Evolutionary conservation across 129 eudicot species (phyloP), one percentile per base, ranked within the genome.

Genomic region (Lonicera japonica): DNA sequence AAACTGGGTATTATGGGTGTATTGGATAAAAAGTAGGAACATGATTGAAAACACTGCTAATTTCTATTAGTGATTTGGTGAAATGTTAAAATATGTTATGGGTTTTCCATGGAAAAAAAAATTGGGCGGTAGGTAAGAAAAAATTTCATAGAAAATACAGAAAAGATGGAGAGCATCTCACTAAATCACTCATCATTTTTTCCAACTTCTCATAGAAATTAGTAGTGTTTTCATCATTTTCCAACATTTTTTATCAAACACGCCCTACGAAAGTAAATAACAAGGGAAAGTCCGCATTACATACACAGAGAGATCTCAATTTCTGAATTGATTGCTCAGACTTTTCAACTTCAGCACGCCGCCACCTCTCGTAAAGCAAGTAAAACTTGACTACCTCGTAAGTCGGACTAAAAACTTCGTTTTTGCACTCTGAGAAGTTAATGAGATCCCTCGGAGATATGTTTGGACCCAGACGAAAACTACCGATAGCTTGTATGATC

Each of bases 321-420:
- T 64, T 47, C 46, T 58, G 54, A 5, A 73, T 48, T 8, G 22
- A 73, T 15, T 57, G 19, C 36, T 65, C 72, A 10, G 61, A 34
- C 16, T 73, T 73, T 22, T 73, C 39, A 4, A 65, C 47, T 25
- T 73, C 72, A 45, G 60, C 77, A 21, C 46, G 56, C 39, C 58
- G 36, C 77, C 77, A 73, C 58, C 54, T 65, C 54, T 73, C 71
- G 40, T 55, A 65, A 38, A 66, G 52, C 72, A 73, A 50, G 62
- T 73, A 73, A 46, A 73, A 64, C 47, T 29, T 58, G 39, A 73
- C 66, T 25, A 73, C 58, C 59, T 73, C 77, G 65, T 29, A 51
- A 22, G 45, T 61, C 11, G 77, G 72, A 65, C 14, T 39, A 14
- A 21, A 25, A 14, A 2, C 24, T 24, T 58, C 64, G 29, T 8